Evolutionary conservation across 176 grass and related monocot genomes (phyloP), one percentile per base, ranked within the genome.

Genomic region (Dactylis glomerata): DNA sequence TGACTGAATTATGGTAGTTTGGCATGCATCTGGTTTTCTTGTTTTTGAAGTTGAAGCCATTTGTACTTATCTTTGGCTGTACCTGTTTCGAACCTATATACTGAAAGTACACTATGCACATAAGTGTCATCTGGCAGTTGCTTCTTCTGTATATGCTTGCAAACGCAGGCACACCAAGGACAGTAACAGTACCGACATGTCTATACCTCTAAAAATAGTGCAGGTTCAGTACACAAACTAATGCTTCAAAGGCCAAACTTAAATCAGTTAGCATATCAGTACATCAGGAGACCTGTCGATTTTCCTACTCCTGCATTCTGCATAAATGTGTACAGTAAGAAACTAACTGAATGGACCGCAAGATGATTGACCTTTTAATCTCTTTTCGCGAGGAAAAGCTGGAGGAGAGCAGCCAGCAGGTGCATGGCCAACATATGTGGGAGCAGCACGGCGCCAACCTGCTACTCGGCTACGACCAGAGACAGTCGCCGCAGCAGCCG

Each of bases 361-460:
- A 32, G 6, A 64, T 4, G 41, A 64, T 50, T 56, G 46, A n/a
- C 6, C 6, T 47, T 16, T 34, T 40, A 17, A 45, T 23, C 56
- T 37, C 50, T 69, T 86, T 80, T 82, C 71, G 49, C 16, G 26
- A 77, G 68, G 67, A 80, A 71, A 91, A 99, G 96, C 59, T 99
- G 70, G 96, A 96, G 27, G 91, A 99, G 84, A 89, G 88, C 55
- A 90, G 77, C 75, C 93, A 88, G 28, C 93, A 88, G 28, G 46
- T 91, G 80, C 88, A 63, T 5, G 30, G 61, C 61, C 61, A 82
- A 14, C 93, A 92, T 28, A 65, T 90, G 37, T 99, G 93, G 93
- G 93, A 99, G 75, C 91, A 99, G 75, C 91, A 92, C 24, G 78
- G 59, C 11, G 84, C 33, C 65, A 94, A 89, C 77, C 63, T 92